Base-by-base conservation (phyloP, 2,329 filamentous ascomycete genomes). In the Nemania serpens region DNA sequence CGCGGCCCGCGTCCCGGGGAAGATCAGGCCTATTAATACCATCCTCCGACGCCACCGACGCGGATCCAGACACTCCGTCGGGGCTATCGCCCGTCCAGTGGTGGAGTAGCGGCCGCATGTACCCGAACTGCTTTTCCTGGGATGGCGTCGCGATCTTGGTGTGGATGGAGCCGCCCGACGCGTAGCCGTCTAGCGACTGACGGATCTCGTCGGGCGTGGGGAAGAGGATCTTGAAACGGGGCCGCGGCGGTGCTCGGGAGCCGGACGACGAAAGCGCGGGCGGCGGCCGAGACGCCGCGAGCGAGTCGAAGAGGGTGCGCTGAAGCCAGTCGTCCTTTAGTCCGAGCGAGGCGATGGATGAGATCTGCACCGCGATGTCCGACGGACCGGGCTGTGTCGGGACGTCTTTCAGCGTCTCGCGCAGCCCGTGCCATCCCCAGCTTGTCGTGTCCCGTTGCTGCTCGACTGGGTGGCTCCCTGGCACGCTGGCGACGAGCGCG, bases 301-400 rank as follows among this genome's bases (percentile, higher is more conserved):
- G 68, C 0, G 82, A 72, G 11, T 76, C 75, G 69, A 90, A 89
- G 15, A 91, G 76, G 0, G 84, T 88, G 22, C 85, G 81, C 51
- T 82, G 83, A 0, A 96, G 78, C 92, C 92, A 96, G 54, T 82
- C 84, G 53, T 91, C 84, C 9, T 81, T 88, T 25, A 81, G 78
- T 0, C 90, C 91, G 0, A 96, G 79, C 0, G 91, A 92, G 2
- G 92, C 92, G 49, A 96, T 90, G 0, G 91, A 96, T 0, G 92
- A 96, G 42, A 94, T 78, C 75, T 95, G 86, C 3, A 83, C 74
- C 1, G 86, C 82, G 29, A 91, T 76, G 25, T 84, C 79, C 0
- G 81, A 71, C 25, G 73, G 59, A 7, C 74, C 75, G 34, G 69
- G 59, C 17, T 76, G 68, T 2, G 81, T 75, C 1, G 85, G 82